Evolutionary conservation across 2,329 filamentous ascomycete species (phyloP).

Genomic region (Esteya vermicola): DNA sequence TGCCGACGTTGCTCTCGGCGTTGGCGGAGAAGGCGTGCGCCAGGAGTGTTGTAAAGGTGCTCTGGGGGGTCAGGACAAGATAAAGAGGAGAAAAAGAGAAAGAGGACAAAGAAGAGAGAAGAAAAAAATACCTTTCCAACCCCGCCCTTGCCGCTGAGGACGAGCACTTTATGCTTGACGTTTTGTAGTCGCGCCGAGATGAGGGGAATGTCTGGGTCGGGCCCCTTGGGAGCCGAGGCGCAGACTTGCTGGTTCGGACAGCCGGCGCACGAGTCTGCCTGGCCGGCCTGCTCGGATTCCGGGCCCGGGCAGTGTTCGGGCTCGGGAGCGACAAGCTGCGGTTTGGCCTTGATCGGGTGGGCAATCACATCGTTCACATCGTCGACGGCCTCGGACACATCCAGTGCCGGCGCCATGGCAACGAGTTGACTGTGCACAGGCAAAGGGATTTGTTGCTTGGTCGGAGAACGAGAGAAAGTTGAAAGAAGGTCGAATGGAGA

Average conservation of each 20-base stretch:
- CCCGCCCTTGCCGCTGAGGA: slow-evolving; percentile 88
- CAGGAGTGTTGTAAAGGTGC: slow-evolving; percentile 12
- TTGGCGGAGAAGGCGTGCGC: slow-evolving; percentile 82
- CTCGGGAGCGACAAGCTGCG: slow-evolving; percentile 82
- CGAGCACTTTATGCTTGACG: slow-evolving; percentile 83
- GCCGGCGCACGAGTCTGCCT: slow-evolving; percentile 74
- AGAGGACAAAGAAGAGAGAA: no score
- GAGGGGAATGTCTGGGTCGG: slow-evolving; percentile 82
- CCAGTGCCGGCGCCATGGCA: slow-evolving; percentile 66
- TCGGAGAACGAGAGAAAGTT: no score
- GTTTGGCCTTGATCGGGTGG: slow-evolving; percentile 63
- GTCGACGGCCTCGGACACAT: slow-evolving; percentile 56
- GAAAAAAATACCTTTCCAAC: slow-evolving; percentile 61
- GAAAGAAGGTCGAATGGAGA: no score
- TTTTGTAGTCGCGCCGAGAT: slow-evolving; percentile 71
- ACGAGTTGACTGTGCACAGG: neutral
- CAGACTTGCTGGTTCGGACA: slow-evolving; percentile 96
- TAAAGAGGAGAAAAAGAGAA: no score
- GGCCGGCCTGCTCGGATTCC: slow-evolving; percentile 56
- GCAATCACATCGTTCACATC: slow-evolving; percentile 55
- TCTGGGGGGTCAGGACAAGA: no score
- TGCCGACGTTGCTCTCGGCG: slow-evolving; percentile 64
- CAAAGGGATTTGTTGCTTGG: no score
- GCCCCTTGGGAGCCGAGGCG: slow-evolving; percentile 84
- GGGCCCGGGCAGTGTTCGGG: slow-evolving; percentile 95